These are phyloP conservation scores for Neurospora intermedia DNA, from an alignment of 495 filamentous ascomycete genomes.

Conservation along the genomic window DNA sequence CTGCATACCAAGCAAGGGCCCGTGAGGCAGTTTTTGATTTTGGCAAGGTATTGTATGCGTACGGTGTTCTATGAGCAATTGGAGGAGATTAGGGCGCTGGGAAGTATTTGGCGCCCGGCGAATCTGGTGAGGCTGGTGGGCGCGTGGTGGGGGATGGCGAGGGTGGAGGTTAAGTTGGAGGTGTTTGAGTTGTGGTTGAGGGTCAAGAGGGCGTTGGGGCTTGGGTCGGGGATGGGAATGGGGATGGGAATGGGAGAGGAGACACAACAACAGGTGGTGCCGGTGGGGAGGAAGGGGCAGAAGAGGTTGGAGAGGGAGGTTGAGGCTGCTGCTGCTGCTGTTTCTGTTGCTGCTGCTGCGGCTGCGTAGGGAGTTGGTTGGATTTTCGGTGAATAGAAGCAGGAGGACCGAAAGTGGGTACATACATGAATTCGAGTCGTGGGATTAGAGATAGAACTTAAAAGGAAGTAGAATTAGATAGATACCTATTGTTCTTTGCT, in stretches of 20 bases:
- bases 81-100: conserved; percentile 44
- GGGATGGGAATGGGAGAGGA: neutral
- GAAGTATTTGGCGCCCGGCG: conserved; percentile 31
- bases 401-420: neutral
- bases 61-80: conserved; percentile 83
- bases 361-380: neutral
- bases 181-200: conserved; percentile 48
- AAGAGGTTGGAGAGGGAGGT: neutral
- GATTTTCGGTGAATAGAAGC: neutral
- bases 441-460: neutral
- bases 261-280: neutral
- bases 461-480: neutral
- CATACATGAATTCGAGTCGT: neutral
- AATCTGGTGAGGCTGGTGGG: conserved; percentile 36
- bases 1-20: conserved; percentile 84
- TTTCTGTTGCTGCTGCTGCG: neutral
- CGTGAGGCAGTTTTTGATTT: conserved; percentile 80
- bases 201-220: conserved; percentile 38
- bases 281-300: neutral
- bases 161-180: conserved; percentile 45
- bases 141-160: conserved; percentile 40
- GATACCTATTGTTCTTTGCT: neutral
- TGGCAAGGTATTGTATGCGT: conserved; percentile 83
- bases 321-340: neutral
- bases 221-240: neutral